Evolutionary conservation across 768 basidiomycete species (phyloP).

Genomic region (Lepiota venenata): DNA sequence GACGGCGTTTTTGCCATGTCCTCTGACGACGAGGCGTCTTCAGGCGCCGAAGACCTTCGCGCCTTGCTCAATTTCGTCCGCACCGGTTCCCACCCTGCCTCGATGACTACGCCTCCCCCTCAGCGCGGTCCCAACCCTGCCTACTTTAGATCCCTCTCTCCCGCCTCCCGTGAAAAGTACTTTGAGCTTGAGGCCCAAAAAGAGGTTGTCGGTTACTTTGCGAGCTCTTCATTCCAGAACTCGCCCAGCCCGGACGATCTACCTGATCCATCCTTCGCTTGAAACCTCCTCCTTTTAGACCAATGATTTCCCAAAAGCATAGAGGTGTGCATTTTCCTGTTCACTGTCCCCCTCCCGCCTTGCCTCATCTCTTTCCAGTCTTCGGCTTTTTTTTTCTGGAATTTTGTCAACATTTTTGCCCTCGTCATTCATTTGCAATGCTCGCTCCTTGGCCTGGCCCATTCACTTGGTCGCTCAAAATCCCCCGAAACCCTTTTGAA

Average conservation of each 20-base stretch:
- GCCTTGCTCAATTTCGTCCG: slow-evolving; percentile 26
- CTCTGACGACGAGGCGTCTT: slow-evolving; percentile 60
- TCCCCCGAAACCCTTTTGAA: slow-evolving; percentile 3
- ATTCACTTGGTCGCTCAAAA: slow-evolving; percentile 2
- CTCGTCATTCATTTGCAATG: slow-evolving; percentile 8
- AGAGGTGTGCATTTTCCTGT: slow-evolving; percentile 18
- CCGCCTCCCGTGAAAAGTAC: slow-evolving; percentile 23
- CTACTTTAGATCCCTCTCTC: slow-evolving; percentile 16
- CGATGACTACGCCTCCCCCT: slow-evolving; percentile 17
- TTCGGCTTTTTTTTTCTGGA: slow-evolving; percentile 2
- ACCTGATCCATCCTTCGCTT: slow-evolving; percentile 61
- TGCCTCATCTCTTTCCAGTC: neutral
- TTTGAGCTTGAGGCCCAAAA: slow-evolving; percentile 30
- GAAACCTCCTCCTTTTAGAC: slow-evolving; percentile 20
- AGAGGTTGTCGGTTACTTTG: slow-evolving; percentile 53
- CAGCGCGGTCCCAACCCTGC: slow-evolving; percentile 10
- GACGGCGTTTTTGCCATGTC: slow-evolving; percentile 76
- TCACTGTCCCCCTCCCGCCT: neutral
- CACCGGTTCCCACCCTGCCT: slow-evolving; percentile 10
- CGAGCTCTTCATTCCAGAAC: slow-evolving; percentile 83
- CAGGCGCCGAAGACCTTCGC: slow-evolving; percentile 30
- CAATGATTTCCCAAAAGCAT: slow-evolving; percentile 24
- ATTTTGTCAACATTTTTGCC: slow-evolving; percentile 10
- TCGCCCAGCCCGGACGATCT: slow-evolving; percentile 82
- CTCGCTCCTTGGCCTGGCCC: slow-evolving; percentile 5